phyloP scores from a whole-genome alignment of 202 grass and related monocot species.

The Dendrocalamus latiflorus region DNA sequence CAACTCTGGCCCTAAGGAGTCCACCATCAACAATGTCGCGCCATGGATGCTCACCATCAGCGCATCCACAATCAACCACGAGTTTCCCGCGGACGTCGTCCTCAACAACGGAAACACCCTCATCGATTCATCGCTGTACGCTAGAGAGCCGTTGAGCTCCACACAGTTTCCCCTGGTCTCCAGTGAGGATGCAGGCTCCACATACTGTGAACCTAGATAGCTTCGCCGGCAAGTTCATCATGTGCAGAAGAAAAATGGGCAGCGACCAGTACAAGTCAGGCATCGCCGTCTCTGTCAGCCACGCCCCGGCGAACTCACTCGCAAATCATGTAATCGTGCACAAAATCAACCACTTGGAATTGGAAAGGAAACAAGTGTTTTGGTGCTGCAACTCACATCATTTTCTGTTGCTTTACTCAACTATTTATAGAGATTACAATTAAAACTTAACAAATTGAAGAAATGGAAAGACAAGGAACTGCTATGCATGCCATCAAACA shows the following conservation, averaged over 20 bases:
- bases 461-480: no score
- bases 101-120: neutral
- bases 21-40: neutral
- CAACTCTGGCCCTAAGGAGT: neutral
- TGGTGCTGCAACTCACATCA: no score
- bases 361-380: no score
- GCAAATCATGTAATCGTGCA: no score
- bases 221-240: neutral
- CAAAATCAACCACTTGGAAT: no score
- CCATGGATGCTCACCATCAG: constrained; percentile 8
- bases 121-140: neutral
- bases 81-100: neutral
- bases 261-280: no score
- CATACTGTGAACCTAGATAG: neutral
- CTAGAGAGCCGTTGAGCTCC: neutral
- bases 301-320: no score
- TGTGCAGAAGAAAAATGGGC: neutral
- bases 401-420: no score
- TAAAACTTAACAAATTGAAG: no score
- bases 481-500: no score
- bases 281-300: no score
- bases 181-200: neutral
- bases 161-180: neutral
- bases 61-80: constrained; percentile 5
- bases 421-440: no score